Percentiles rank a stretch among this genome's conserved stretches.
These are phyloP conservation scores for Starmerella riodocensis DNA, from an alignment of 805 yeast species.

Conservation along the genomic window DNA sequence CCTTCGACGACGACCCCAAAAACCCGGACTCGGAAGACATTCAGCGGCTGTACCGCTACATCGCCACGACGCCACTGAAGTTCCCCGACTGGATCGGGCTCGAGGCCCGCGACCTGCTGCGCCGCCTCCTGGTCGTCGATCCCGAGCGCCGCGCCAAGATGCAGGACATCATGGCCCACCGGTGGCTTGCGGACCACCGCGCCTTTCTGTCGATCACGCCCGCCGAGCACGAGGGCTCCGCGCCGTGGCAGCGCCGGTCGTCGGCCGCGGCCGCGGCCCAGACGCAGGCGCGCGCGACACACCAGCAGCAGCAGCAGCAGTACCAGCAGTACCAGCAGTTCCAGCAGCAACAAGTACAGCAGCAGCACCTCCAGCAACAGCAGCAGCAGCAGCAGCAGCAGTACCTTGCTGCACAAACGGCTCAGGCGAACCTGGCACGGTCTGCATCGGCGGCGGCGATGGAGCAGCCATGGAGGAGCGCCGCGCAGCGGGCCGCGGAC, in stretches of 20 bases:
- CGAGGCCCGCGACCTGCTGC: conserved; percentile 74
- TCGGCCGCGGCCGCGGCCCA: not conserved
- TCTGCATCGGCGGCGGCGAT: conserved; percentile 6
- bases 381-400: not conserved
- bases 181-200: conserved; percentile 79
- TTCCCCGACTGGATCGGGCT: conserved; percentile 91
- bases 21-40: conserved; percentile 95
- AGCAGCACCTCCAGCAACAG: not conserved
- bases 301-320: conserved; percentile 22
- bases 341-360: not conserved
- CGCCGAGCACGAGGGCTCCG: conserved; percentile 63
- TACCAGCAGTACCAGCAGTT: not conserved
- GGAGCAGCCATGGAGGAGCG: not conserved
- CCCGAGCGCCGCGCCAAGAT: conserved; percentile 64
- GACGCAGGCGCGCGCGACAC: not conserved
- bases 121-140: conserved; percentile 70
- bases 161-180: conserved; percentile 60
- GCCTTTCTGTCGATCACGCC: conserved; percentile 75
- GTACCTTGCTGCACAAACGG: conserved; percentile 4
- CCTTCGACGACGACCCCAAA: conserved; percentile 93
- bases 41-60: conserved; percentile 77
- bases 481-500: not conserved
- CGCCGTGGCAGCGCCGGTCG: conserved; percentile 13
- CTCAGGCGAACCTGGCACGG: conserved; percentile 3
- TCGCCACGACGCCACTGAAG: conserved; percentile 79